A percentile compares a stretch with the other conserved stretches of the same genome.
phyloP scores from a whole-genome alignment of 1,284 basidiomycete genomes.

The Moesziomyces parantarcticus region DNA sequence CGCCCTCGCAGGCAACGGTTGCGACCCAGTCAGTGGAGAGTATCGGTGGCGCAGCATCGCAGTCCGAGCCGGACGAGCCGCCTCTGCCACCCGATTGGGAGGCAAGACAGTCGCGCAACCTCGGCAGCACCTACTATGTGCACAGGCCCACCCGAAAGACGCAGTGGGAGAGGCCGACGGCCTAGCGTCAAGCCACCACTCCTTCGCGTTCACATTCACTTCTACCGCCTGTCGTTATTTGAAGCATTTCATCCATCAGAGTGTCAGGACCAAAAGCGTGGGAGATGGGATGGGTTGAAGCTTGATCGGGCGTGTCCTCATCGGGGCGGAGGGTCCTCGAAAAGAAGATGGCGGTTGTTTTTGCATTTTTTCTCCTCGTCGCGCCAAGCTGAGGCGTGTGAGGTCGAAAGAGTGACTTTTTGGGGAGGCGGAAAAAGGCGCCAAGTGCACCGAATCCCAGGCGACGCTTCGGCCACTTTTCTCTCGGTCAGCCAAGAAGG shows the following conservation, averaged over 20 bases:
- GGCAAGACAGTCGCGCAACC: constrained; percentile 16
- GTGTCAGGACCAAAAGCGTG: too few relatives aligned
- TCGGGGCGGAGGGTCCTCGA: neutral
- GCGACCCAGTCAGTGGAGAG: neutral
- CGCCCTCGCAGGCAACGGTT: neutral
- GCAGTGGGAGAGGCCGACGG: constrained; percentile 43
- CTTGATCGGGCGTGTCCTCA: neutral
- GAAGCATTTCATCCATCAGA: too few relatives aligned
- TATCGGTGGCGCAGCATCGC: neutral
- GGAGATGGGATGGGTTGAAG: too few relatives aligned
- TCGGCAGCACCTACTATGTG: constrained; percentile 38
- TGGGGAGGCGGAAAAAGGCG: too few relatives aligned
- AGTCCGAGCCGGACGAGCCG: constrained; percentile 6
- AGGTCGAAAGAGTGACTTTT: neutral
- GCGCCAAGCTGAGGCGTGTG: neutral
- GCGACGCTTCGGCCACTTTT: neutral
- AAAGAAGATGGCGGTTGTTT: neutral
- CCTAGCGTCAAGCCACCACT: neutral
- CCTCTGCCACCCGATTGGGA: constrained; percentile 36
- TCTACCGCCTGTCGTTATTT: too few relatives aligned
- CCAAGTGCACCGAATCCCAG: neutral
- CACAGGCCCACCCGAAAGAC: constrained; percentile 37
- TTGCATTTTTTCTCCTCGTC: too few relatives aligned
- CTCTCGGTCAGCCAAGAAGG: neutral
- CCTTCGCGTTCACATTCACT: too few relatives aligned